Base-by-base conservation (phyloP, 306 rosid species). In the Dryas octopetala region DNA sequence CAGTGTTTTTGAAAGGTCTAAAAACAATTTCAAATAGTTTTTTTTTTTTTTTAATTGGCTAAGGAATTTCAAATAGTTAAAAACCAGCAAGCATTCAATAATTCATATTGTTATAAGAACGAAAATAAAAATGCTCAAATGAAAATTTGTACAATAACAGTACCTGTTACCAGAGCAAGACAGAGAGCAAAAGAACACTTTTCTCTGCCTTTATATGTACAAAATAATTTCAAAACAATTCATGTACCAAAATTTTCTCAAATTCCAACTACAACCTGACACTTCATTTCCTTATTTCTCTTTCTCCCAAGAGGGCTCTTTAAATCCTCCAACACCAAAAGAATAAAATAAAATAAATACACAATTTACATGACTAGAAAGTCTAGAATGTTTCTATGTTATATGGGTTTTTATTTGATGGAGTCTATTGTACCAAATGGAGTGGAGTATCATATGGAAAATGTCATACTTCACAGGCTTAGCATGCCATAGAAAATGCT, bases 401-500 rank as follows among this genome's bases (percentile, higher is more conserved):
- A 86, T 32, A 53, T 47, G 62, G 75, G 62, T 13, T 82, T 82
- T 79, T 63, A 74, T 76, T 60, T 74, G 86, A 84, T 86, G 83
- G 58, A 86, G 60, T 63, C 99, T 89, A 63, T 89, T 92, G 76
- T 82, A 85, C 98, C 99, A 96, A 84, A 86, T 70, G 9, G 97
- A 92, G 86, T 96, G 98, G 46, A 96, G 90, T 58, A 89, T 87
- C 98, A 92, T 96, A 74, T 96, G 93, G 86, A 92, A 96, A 74
- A 96, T 85, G 76, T 92, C 98, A 72, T 89, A 92, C 79, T 90
- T 96, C 68, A 81, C 89, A 80, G 99, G 97, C 83, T 76, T 85
- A 44, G 78, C 73, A 84, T 92, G 98, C 99, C 99, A 96, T 9
- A 90, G 73, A 86, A 96, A 96, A 85, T 96, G 98, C 79, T 83